Evolutionary conservation across 352 stramenopile genomes (phyloP).

Genomic region (Globisporangium canariense): DNA sequence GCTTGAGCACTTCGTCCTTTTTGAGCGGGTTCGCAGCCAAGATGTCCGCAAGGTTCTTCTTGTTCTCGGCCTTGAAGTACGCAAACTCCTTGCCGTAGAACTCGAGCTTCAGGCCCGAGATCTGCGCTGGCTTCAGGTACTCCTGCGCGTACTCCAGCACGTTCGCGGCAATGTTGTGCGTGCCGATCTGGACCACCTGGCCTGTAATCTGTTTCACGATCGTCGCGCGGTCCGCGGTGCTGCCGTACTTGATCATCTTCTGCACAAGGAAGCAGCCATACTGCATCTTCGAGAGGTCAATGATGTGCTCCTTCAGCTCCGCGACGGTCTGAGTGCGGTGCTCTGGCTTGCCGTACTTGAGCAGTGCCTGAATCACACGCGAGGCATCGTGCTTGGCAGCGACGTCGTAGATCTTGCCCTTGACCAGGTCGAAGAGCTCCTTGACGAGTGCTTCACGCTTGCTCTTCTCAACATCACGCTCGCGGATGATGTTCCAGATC

Average conservation of each 20-base stretch:
- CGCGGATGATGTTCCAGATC: constrained; percentile 95
- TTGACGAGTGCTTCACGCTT: constrained; percentile 86
- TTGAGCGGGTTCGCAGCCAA: constrained; percentile 61
- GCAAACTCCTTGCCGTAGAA: constrained; percentile 89
- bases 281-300: constrained; percentile 94
- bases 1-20: constrained; percentile 71
- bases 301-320: constrained; percentile 91
- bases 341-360: constrained; percentile 91
- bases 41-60: constrained; percentile 80
- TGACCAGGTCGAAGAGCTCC: constrained; percentile 90
- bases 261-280: constrained; percentile 97
- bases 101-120: constrained; percentile 84
- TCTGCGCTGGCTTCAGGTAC: constrained; percentile 81
- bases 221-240: constrained; percentile 64
- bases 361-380: constrained; percentile 93
- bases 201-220: constrained; percentile 92
- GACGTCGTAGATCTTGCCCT: constrained; percentile 93
- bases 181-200: constrained; percentile 90
- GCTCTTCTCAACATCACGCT: constrained; percentile 78
- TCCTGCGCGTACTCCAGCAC: constrained; percentile 92
- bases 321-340: constrained; percentile 85
- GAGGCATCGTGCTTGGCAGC: constrained; percentile 95
- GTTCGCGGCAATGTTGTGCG: constrained; percentile 93
- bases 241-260: constrained; percentile 96
- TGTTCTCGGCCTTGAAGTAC: constrained; percentile 82